Conservation (phyloP, 345 rosid species). For the Syzygium aqueum region DNA sequence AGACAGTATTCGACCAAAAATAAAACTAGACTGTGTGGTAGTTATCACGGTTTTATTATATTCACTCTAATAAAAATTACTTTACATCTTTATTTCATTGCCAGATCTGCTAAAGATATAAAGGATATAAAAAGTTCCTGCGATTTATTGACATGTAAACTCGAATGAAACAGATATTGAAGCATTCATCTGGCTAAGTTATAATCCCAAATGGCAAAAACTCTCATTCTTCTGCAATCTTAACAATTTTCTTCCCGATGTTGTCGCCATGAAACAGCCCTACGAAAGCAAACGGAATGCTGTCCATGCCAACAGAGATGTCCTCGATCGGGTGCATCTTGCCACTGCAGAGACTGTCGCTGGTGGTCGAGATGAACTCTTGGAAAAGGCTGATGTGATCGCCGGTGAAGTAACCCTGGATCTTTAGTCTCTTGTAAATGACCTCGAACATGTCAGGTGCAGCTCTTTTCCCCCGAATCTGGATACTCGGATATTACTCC, state of each 20-base stretch:
- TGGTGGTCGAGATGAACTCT: conserved; percentile 33
- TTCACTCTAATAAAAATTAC: no score
- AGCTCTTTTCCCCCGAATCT: conserved; percentile 11
- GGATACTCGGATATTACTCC: conserved; percentile 47
- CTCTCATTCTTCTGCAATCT: conserved; percentile 3
- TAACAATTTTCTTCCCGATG: conserved; percentile 28
- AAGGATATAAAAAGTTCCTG: no score
- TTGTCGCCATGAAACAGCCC: conserved; percentile 31
- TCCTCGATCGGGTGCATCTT: conserved; percentile 28
- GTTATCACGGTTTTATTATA: no score
- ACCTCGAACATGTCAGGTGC: conserved; percentile 33
- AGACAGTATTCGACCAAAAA: no score
- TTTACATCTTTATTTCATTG: no score
- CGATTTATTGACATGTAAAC: not conserved
- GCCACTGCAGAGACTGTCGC: conserved; percentile 19
- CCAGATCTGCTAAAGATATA: no score
- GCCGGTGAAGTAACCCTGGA: conserved; percentile 34
- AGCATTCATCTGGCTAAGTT: not conserved
- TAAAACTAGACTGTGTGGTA: no score
- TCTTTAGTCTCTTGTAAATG: conserved; percentile 38
- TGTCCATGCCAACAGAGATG: conserved; percentile 35
- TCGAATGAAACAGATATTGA: not conserved
- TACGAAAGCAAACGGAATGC: conserved; percentile 35
- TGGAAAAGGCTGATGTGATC: conserved; percentile 15
- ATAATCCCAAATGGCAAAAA: not conserved